A percentile compares a stretch with the other conserved stretches of the same genome.
These are phyloP conservation scores for Neurospora sp. DNA, from an alignment of 2,329 filamentous ascomycete genomes.

Conservation along the genomic window DNA sequence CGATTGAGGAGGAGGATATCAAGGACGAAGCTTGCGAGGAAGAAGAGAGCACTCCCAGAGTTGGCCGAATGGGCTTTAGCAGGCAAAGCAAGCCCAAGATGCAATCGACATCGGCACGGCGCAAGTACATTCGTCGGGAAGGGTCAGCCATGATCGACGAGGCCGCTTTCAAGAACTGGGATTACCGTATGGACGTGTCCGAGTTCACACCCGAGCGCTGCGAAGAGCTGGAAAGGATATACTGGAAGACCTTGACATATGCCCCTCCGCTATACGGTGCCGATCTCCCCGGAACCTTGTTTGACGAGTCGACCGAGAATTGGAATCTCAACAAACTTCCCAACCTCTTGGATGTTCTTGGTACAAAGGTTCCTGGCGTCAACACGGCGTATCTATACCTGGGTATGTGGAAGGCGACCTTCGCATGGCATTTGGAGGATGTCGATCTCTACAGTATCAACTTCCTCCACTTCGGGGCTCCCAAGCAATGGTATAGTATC, in stretches of 20 bases:
- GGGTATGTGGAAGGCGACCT: conserved; percentile 99
- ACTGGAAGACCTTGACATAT: conserved; percentile 97
- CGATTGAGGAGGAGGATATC: conserved; percentile 39
- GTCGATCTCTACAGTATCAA: conserved; percentile 99
- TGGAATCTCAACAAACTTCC: conserved; percentile 96
- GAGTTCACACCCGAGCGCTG: conserved; percentile 88
- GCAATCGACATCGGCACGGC: conserved; percentile 73
- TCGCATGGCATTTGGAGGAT: conserved; percentile 97
- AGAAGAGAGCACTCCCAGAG: conserved; percentile 28
- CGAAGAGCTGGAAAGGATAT: conserved; percentile 85
- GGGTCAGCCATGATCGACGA: conserved; percentile 75
- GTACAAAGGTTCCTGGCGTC: conserved; percentile 91
- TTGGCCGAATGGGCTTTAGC: conserved; percentile 34
- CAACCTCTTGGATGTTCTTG: conserved; percentile 86
- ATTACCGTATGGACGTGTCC: conserved; percentile 79
- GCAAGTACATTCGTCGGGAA: conserved; percentile 77
- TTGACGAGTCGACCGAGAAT: conserved; percentile 69
- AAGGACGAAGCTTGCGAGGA: conserved; percentile 36
- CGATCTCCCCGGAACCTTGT: conserved; percentile 91
- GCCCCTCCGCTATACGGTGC: conserved; percentile 92
- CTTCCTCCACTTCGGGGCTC: conserved; percentile 96
- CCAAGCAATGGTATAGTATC: conserved; percentile 99
- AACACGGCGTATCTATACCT: conserved; percentile 97
- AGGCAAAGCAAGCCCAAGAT: conserved; percentile 47
- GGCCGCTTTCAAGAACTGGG: conserved; percentile 79